Percentiles rank a stretch among this genome's conserved stretches.
These are phyloP conservation scores for Beauveria brongniartii DNA, from an alignment of 2,329 filamentous ascomycete species.

Conservation along the genomic window DNA sequence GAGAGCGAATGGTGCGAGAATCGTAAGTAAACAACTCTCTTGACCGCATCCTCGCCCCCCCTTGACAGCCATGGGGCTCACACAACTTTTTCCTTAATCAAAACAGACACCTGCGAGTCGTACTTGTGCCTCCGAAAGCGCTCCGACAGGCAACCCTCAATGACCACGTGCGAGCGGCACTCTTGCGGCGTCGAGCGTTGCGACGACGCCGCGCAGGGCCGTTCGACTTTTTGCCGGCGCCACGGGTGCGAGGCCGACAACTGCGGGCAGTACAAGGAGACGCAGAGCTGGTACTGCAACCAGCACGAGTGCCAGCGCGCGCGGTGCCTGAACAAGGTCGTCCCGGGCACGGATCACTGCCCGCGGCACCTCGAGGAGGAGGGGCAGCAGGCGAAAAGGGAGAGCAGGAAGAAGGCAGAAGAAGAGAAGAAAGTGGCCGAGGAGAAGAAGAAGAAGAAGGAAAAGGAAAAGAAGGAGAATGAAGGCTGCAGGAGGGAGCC, in stretches of 20 bases:
- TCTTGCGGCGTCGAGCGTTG: slow-evolving; percentile 1
- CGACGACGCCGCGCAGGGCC: background rate
- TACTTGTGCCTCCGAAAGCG: background rate
- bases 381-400: background rate
- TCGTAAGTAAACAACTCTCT: background rate
- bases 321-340: background rate
- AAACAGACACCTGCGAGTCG: background rate
- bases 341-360: background rate
- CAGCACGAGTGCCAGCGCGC: slow-evolving; percentile 6
- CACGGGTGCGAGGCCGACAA: slow-evolving; percentile 8
- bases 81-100: background rate
- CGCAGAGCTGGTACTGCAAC: slow-evolving; percentile 1
- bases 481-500: too few species aligned
- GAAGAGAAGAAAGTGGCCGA: background rate
- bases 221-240: background rate
- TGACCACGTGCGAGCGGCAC: slow-evolving; percentile 6
- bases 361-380: slow-evolving; percentile 2
- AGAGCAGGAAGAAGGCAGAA: background rate
- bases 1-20: slow-evolving; percentile 7
- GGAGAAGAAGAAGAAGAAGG: background rate
- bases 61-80: background rate
- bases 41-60: too few species aligned
- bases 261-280: slow-evolving; percentile 3
- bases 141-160: background rate
- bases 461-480: background rate